These are phyloP conservation scores for Pezicula radicicola DNA, from an alignment of 2,329 filamentous ascomycete genomes.

Conservation along the genomic window DNA sequence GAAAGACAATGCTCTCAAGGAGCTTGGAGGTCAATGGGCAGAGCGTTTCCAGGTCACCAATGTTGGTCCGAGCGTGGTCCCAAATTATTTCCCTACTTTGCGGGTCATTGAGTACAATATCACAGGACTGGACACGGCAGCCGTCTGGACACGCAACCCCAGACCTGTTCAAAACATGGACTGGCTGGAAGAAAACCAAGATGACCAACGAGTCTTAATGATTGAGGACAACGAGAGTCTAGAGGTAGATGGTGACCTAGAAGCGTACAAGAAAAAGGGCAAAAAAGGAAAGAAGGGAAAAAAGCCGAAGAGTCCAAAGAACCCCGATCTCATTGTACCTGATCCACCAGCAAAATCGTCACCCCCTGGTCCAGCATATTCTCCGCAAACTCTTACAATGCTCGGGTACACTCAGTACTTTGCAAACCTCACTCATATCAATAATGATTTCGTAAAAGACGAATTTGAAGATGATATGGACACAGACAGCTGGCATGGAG, in stretches of 20 bases:
- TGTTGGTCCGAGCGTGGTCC: constrained; percentile 83
- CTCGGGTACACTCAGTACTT: constrained; percentile 86
- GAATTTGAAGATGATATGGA: constrained; percentile 28
- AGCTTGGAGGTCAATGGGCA: constrained; percentile 76
- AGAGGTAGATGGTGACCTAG: constrained; percentile 14
- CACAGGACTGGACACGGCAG: constrained; percentile 34
- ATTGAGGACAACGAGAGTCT: not conserved
- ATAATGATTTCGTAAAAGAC: constrained; percentile 58
- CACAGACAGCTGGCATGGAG: constrained; percentile 55
- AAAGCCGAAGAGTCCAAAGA: constrained; percentile 47
- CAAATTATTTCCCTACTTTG: constrained; percentile 86
- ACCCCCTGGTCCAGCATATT: constrained; percentile 86
- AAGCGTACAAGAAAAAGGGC: constrained; percentile 41
- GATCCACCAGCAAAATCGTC: constrained; percentile 67
- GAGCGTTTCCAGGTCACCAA: constrained; percentile 82
- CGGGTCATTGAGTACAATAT: constrained; percentile 96
- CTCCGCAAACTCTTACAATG: constrained; percentile 75
- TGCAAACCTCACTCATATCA: constrained; percentile 88
- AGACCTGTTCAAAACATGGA: constrained; percentile 6
- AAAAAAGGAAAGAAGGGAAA: constrained; percentile 40
- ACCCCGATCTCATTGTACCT: constrained; percentile 64
- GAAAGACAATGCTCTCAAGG: constrained; percentile 53
- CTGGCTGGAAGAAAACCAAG: constrained; percentile 14
- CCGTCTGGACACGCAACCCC: constrained; percentile 15
- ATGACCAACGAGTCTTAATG: not conserved